Conservation (phyloP, 805 yeast species). For the Candida gorgasii region DNA sequence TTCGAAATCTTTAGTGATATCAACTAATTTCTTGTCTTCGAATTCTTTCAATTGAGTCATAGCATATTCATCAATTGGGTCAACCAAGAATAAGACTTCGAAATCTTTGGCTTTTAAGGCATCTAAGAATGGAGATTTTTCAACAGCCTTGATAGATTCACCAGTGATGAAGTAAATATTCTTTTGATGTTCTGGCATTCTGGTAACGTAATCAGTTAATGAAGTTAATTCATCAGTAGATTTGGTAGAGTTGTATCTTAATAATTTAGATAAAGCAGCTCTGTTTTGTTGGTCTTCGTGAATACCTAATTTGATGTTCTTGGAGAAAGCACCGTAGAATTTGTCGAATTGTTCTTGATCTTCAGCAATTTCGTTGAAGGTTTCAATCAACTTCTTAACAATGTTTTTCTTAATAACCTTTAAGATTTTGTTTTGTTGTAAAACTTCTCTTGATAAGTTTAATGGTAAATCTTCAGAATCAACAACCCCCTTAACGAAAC, state of each 20-base stretch:
- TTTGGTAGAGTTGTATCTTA: constrained; percentile 97
- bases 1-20: constrained; percentile 98
- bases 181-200: constrained; percentile 99
- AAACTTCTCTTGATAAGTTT: constrained; percentile 99
- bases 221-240: constrained; percentile 93
- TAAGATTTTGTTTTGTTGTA: constrained; percentile 99
- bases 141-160: constrained; percentile 96
- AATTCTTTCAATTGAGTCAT: constrained; percentile 99
- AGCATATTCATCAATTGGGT: constrained; percentile 99
- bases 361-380: constrained; percentile 99
- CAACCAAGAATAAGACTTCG: constrained; percentile 96
- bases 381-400: constrained; percentile 96
- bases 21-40: constrained; percentile 98
- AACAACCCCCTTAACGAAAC: constrained; percentile 98
- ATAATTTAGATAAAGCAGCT: constrained; percentile 88
- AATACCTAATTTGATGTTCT: constrained; percentile 97
- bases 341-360: constrained; percentile 98
- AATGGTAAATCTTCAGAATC: constrained; percentile 99
- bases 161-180: constrained; percentile 99
- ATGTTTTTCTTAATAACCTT: constrained; percentile 99
- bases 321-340: constrained; percentile 96
- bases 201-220: constrained; percentile 93
- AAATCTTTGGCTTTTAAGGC: constrained; percentile 98
- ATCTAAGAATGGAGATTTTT: constrained; percentile 98
- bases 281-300: constrained; percentile 99